Percentiles rank a stretch among this genome's conserved stretches.
These are phyloP conservation scores for Coix lacrymajobi DNA, from an alignment of 176 grass and related monocot species.

Conservation along the genomic window DNA sequence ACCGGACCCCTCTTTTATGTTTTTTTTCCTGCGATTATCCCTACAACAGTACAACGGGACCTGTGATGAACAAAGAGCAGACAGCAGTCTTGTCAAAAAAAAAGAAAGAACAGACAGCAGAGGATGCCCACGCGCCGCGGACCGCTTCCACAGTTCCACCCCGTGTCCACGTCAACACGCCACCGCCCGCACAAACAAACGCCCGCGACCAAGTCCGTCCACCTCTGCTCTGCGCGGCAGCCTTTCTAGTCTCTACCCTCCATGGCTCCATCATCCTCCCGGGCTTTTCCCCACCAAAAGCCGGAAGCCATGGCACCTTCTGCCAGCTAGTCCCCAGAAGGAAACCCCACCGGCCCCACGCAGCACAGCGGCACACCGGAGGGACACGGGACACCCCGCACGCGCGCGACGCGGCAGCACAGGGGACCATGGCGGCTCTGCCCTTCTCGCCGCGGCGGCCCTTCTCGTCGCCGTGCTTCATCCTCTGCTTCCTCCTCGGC, in stretches of 20 bases:
- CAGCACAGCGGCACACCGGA: background rate
- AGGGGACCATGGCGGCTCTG: background rate
- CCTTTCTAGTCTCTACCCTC: too few relatives aligned
- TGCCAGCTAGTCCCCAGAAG: background rate
- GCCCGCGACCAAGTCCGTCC: conserved; percentile 11
- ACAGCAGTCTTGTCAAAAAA: too few relatives aligned
- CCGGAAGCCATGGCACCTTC: background rate
- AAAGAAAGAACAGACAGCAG: too few relatives aligned
- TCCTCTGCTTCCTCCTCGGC: conserved; percentile 59
- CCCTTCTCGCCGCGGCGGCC: conserved; percentile 25
- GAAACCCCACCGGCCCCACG: background rate
- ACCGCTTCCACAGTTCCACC: background rate
- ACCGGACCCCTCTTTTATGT: too few relatives aligned
- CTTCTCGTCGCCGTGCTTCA: conserved; percentile 45
- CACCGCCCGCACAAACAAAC: background rate
- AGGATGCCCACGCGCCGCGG: background rate
- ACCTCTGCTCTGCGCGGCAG: background rate
- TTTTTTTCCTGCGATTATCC: too few relatives aligned
- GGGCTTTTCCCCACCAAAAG: background rate
- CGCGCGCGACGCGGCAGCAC: background rate
- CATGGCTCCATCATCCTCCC: too few relatives aligned
- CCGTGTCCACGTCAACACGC: background rate
- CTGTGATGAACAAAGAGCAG: too few relatives aligned
- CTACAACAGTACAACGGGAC: too few relatives aligned
- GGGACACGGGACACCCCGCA: background rate